phyloP scores from a whole-genome alignment of 2,329 filamentous ascomycete genomes.

The Ambrosiella xylebori region DNA sequence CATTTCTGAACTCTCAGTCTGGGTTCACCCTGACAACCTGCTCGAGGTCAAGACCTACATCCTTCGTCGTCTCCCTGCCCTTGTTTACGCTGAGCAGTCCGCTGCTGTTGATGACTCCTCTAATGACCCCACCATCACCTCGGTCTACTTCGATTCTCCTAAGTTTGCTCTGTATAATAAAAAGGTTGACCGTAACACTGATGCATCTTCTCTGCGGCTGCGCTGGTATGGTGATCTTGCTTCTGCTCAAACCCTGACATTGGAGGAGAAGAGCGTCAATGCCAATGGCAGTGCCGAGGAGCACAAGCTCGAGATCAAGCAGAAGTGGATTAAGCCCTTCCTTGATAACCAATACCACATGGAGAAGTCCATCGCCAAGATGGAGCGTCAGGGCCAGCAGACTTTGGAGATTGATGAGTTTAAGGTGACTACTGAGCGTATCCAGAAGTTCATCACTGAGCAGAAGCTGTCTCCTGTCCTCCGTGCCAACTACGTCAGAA shows the following conservation, averaged over 20 bases:
- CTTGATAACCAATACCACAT: conserved; percentile 75
- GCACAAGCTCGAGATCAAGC: conserved; percentile 69
- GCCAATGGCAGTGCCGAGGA: conserved; percentile 64
- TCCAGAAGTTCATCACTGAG: conserved; percentile 64
- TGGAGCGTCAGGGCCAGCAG: conserved; percentile 58
- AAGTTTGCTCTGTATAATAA: conserved; percentile 73
- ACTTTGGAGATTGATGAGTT: conserved; percentile 50
- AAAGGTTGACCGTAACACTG: conserved; percentile 60
- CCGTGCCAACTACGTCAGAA: conserved; percentile 82
- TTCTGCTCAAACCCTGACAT: conserved; percentile 58
- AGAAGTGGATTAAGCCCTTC: conserved; percentile 82
- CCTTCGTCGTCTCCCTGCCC: conserved; percentile 70
- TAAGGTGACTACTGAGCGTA: conserved; percentile 53
- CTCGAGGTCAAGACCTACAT: conserved; percentile 96
- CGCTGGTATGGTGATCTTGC: conserved; percentile 82
- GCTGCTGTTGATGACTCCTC: conserved; percentile 66
- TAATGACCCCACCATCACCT: conserved; percentile 81
- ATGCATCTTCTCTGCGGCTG: conserved; percentile 68
- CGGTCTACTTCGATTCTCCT: conserved; percentile 84
- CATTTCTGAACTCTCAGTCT: conserved; percentile 36
- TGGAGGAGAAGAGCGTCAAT: conserved; percentile 80
- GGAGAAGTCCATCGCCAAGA: conserved; percentile 78
- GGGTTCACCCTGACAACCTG: conserved; percentile 89
- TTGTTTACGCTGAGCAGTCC: conserved; percentile 81
- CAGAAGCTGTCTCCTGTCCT: conserved; percentile 68